Percentiles rank a stretch among this genome's conserved stretches.
phyloP scores from a whole-genome alignment of 2,329 filamentous ascomycete species.

The Trichoderma harzianum region DNA sequence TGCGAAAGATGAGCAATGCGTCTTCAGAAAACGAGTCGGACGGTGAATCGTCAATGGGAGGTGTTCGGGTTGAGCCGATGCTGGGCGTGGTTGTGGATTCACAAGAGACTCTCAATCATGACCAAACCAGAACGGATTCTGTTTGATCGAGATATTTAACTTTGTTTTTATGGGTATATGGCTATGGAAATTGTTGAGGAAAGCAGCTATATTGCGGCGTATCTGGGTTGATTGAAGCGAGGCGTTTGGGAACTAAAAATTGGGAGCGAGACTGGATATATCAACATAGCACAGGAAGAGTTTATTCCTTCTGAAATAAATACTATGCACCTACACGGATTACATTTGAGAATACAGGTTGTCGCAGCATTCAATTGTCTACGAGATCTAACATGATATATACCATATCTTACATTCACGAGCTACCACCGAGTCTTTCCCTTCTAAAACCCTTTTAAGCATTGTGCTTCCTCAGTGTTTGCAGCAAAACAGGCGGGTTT shows the following conservation, averaged over 20 bases:
- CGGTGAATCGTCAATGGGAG: neutral
- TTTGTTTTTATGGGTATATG: neutral
- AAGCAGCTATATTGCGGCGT: neutral
- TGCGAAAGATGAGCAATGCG: slow-evolving; percentile 13
- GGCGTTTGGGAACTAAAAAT: slow-evolving; percentile 9
- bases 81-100: slow-evolving; percentile 9
- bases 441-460: neutral
- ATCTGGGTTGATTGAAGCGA: neutral
- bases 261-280: neutral
- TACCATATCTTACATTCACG: neutral
- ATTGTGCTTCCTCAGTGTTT: slow-evolving; percentile 21
- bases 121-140: neutral
- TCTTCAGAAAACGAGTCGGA: slow-evolving; percentile 12
- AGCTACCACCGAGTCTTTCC: neutral
- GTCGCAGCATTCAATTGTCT: neutral
- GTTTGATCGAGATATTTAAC: no score
- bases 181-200: neutral
- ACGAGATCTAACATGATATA: neutral
- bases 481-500: slow-evolving; percentile 62
- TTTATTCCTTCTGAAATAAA: no score
- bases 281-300: no score
- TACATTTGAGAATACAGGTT: no score
- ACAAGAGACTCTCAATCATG: neutral
- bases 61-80: slow-evolving; percentile 5
- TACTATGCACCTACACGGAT: no score